These are phyloP conservation scores for Chlorella variabilis DNA, from an alignment of 163 green algal species.

Conservation along the genomic window DNA sequence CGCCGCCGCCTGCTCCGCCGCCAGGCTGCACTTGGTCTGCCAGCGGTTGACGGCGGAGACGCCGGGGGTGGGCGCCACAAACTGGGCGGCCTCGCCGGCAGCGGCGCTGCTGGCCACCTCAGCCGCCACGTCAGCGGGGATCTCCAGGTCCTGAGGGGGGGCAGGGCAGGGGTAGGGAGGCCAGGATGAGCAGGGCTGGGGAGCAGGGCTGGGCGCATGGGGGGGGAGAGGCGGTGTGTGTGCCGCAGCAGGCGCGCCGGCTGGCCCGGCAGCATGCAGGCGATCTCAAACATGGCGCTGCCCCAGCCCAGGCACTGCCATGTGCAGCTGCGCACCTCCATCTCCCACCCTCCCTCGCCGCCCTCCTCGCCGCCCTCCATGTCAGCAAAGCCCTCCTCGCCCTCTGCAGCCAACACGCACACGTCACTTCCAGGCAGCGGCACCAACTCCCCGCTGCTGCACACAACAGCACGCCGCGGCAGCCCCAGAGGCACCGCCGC, in stretches of 20 bases:
- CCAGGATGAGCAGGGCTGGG: background rate
- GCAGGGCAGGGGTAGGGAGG: background rate
- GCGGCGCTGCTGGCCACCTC: constrained; percentile 60
- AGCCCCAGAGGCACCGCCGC: too few relatives aligned
- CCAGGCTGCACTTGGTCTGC: constrained; percentile 86
- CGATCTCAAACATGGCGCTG: too few relatives aligned
- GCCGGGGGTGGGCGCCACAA: constrained; percentile 87
- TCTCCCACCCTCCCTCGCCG: constrained; percentile 92
- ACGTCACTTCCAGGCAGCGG: too few relatives aligned
- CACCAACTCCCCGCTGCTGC: too few relatives aligned
- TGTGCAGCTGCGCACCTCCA: constrained; percentile 84
- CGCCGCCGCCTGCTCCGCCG: constrained; percentile 90
- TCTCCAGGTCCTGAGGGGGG: constrained; percentile 9
- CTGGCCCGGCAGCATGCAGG: too few relatives aligned
- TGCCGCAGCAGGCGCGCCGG: too few relatives aligned
- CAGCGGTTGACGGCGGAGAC: constrained; percentile 81
- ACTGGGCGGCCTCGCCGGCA: constrained; percentile 61
- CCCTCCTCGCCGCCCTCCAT: constrained; percentile 71
- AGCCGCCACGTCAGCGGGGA: constrained; percentile 36
- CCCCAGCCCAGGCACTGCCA: too few relatives aligned
- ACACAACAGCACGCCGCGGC: too few relatives aligned
- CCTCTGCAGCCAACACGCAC: too few relatives aligned
- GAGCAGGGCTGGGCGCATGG: background rate
- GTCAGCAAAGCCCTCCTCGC: constrained; percentile 46
- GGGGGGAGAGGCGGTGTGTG: background rate